Percentiles rank a stretch among this genome's conserved stretches.
Evolutionary conservation across 345 rosid genomes (phyloP).

Genomic region (Eucalyptus shirleyi): DNA sequence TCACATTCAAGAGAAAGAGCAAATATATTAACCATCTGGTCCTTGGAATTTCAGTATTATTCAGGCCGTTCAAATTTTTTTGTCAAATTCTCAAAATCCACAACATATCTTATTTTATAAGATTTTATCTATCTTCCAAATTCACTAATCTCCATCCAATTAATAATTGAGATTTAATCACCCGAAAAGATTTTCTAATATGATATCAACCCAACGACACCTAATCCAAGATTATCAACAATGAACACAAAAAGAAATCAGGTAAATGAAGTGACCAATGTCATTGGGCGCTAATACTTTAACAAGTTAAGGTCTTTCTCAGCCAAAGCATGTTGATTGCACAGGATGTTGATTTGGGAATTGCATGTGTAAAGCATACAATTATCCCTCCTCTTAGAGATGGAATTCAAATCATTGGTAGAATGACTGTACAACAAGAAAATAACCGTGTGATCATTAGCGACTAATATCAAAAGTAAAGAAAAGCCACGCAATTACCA

Average conservation of each 20-base stretch:
- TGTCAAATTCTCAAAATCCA: background rate
- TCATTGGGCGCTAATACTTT: background rate
- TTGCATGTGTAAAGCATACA: background rate
- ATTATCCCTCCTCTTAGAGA: background rate
- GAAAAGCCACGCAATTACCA: constrained; percentile 28
- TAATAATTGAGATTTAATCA: background rate
- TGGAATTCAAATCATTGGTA: background rate
- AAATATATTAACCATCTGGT: background rate
- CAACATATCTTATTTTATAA: background rate
- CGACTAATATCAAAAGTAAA: background rate
- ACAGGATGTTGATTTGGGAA: background rate
- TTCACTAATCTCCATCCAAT: background rate
- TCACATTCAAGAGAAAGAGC: background rate
- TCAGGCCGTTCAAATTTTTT: background rate
- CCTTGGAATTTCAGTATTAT: background rate
- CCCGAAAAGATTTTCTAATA: background rate
- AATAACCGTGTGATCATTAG: background rate
- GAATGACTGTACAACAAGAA: background rate
- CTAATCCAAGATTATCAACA: background rate
- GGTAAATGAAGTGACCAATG: background rate
- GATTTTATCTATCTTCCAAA: background rate
- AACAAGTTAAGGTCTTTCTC: background rate
- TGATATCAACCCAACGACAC: background rate
- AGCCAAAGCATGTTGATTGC: background rate
- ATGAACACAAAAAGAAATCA: background rate